Evolutionary conservation across 2,329 filamentous ascomycete genomes (phyloP).

Genomic region (Furcasterigmium sp.): DNA sequence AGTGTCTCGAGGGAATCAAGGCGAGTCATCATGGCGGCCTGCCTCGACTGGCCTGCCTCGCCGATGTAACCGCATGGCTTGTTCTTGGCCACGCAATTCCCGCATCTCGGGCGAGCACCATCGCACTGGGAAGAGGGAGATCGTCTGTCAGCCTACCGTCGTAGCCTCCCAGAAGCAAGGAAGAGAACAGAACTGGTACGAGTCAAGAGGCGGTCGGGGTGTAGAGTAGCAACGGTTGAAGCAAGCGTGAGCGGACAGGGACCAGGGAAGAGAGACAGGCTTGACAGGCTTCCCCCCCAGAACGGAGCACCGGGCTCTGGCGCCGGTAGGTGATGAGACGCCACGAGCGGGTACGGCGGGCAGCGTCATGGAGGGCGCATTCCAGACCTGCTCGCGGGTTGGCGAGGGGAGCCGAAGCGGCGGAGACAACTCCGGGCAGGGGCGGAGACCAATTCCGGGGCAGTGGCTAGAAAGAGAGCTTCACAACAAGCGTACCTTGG

Average conservation of each 20-base stretch:
- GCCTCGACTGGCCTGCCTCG: conserved; percentile 22
- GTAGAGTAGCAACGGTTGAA: too few relatives aligned
- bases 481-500: conserved; percentile 1
- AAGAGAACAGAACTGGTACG: neutral
- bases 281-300: too few relatives aligned
- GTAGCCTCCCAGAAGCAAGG: neutral
- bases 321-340: too few relatives aligned
- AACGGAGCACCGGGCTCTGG: too few relatives aligned
- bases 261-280: too few relatives aligned
- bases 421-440: too few relatives aligned
- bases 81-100: conserved; percentile 18
- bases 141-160: neutral
- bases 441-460: neutral
- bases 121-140: conserved; percentile 21
- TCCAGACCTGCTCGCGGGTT: too few relatives aligned
- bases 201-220: neutral
- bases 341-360: too few relatives aligned
- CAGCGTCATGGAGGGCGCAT: too few relatives aligned
- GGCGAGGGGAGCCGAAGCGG: too few relatives aligned
- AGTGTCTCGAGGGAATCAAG: conserved; percentile 21
- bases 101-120: conserved; percentile 22
- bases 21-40: conserved; percentile 21
- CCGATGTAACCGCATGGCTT: conserved; percentile 24
- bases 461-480: too few relatives aligned
- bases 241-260: too few relatives aligned